phyloP scores from a whole-genome alignment of 805 yeast genomes.

The Yamadazyma endophytica region DNA sequence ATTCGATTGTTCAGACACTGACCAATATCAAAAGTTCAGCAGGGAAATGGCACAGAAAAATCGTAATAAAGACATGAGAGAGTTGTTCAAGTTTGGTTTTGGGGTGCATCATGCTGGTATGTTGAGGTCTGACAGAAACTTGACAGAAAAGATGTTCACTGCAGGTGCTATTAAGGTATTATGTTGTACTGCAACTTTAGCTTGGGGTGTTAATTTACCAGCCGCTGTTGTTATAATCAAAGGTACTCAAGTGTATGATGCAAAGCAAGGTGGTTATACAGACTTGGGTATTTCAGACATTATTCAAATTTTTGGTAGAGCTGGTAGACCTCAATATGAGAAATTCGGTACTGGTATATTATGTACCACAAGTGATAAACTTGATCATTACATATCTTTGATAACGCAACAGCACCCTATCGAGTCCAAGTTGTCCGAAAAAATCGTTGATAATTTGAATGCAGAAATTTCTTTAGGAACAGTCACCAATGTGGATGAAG shows the following conservation, averaged over 20 bases:
- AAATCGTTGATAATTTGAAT: constrained; percentile 85
- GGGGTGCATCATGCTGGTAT: constrained; percentile 98
- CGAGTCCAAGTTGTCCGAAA: constrained; percentile 75
- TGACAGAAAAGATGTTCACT: constrained; percentile 83
- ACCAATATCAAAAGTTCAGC: constrained; percentile 39
- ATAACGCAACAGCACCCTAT: constrained; percentile 95
- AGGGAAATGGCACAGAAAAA: constrained; percentile 67
- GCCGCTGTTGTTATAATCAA: constrained; percentile 96
- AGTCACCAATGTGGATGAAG: constrained; percentile 92
- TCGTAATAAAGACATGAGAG: constrained; percentile 74
- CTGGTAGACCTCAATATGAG: constrained; percentile 98
- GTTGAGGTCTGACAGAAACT: constrained; percentile 83
- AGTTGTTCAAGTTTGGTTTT: constrained; percentile 75
- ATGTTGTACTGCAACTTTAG: constrained; percentile 95
- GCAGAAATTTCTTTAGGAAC: constrained; percentile 97
- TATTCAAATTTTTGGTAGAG: constrained; percentile 97
- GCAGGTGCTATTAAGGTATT: constrained; percentile 83
- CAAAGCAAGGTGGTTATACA: constrained; percentile 90
- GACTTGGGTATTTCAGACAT: constrained; percentile 96
- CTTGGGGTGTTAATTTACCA: constrained; percentile 99
- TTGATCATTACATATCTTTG: constrained; percentile 85
- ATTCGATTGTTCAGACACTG: constrained; percentile 54
- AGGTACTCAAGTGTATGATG: constrained; percentile 94
- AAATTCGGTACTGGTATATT: constrained; percentile 88
- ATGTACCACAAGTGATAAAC: constrained; percentile 73